Percentiles rank a stretch among this genome's conserved stretches.
Conservation (phyloP, 306 rosid species). For the Prunus mume region DNA sequence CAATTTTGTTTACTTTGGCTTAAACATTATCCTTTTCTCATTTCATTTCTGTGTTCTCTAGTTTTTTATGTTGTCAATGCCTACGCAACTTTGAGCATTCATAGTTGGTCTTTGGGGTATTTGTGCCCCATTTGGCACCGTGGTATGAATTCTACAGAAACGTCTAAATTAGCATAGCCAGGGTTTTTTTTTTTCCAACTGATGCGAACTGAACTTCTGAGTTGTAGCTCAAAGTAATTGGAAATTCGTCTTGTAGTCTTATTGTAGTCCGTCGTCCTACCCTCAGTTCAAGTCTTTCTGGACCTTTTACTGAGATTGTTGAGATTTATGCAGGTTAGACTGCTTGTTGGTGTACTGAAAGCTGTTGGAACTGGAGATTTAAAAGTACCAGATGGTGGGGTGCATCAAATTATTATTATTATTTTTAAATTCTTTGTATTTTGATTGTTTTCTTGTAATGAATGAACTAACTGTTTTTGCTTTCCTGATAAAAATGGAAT, state of each 20-base stretch:
- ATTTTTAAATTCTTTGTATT: neutral
- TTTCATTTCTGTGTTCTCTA: neutral
- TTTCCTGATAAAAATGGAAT: slow-evolving; percentile 12
- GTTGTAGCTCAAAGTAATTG: neutral
- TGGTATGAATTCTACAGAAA: neutral
- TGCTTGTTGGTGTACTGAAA: slow-evolving; percentile 87
- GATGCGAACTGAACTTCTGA: neutral
- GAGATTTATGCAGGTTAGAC: slow-evolving; percentile 57
- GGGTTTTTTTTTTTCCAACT: neutral
- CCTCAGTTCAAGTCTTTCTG: neutral
- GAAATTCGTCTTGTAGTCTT: neutral
- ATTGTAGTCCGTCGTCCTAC: neutral
- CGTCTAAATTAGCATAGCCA: neutral
- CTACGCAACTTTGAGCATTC: neutral
- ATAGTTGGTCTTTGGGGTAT: too few relatives aligned
- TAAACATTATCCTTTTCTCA: neutral
- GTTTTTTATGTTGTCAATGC: neutral
- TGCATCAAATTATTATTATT: neutral
- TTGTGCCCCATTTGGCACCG: neutral
- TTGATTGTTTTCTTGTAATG: neutral
- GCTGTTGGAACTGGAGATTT: slow-evolving; percentile 70
- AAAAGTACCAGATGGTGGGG: slow-evolving; percentile 60
- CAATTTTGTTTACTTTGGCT: neutral
- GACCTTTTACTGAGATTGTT: neutral
- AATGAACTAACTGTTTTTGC: neutral